These are phyloP conservation scores for Solanum infundibuliforme DNA, from an alignment of 257 asterid species.

Conservation along the genomic window DNA sequence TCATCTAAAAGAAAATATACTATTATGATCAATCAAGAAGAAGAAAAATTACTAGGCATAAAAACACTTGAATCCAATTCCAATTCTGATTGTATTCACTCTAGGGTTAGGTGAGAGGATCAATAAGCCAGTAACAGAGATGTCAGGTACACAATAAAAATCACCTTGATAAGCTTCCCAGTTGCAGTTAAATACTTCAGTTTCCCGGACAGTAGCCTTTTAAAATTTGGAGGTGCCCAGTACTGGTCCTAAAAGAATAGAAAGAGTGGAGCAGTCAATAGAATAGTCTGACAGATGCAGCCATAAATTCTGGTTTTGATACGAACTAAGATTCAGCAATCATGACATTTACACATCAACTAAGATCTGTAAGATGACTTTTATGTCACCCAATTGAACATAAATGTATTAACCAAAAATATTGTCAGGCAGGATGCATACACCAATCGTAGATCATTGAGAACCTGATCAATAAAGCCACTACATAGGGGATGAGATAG, in stretches of 20 bases:
- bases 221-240: conserved; percentile 51
- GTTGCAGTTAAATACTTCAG: conserved; percentile 37
- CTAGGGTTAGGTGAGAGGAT: background rate
- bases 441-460: background rate
- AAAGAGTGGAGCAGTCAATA: background rate
- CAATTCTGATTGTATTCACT: background rate
- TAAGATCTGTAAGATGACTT: background rate
- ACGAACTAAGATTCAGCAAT: background rate
- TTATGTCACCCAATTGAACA: background rate
- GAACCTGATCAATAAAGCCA: background rate
- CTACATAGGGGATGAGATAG: background rate
- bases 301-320: background rate
- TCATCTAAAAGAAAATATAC: conserved; percentile 19
- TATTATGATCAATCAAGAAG: background rate
- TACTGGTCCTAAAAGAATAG: conserved; percentile 27
- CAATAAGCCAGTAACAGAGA: background rate
- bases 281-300: background rate
- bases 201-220: conserved; percentile 32
- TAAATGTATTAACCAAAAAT: background rate
- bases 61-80: background rate
- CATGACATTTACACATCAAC: background rate
- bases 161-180: conserved; percentile 37
- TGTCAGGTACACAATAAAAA: background rate
- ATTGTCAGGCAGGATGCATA: background rate
- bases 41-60: background rate